Evolutionary conservation across 2,329 filamentous ascomycete species (phyloP), one percentile per base, ranked within the genome.

Genomic region (Neopestalotiopsis sp.): DNA sequence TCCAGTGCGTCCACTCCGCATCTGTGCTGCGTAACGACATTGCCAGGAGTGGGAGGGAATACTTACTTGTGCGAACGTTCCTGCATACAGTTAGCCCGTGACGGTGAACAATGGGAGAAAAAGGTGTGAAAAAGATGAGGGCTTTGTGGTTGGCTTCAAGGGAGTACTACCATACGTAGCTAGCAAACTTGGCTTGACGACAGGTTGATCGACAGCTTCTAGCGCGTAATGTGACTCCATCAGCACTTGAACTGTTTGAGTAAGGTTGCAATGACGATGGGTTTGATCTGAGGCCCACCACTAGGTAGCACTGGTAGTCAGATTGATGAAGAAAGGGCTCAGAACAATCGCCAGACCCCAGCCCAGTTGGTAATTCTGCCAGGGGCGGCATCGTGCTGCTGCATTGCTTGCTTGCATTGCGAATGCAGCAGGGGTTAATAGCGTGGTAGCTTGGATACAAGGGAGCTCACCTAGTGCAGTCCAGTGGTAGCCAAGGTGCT

Each of bases 391-490:
- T 59, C 64, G 42, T 66, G 53, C 28, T 58, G 30, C 56, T 45
- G 65, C 65, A 67, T 61, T 67, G 65, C 65, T 67, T 67, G 65
- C 65, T 67, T 67, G 65, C 65, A 67, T 67, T 67, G 53, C 17
- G n/a, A 61, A 61, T 66, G 56, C 65, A 61, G 32, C 65, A 67
- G 40, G 65, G 65, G 65, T 67, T 7, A 28, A 34, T 58, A 58
- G 28, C 28, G 59, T 66, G 64, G 6, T 38, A 38, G 34, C 34
- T 38, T 38, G 34, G 34, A 10, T 38, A 10, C 34, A 38, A 38
- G 63, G 7, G 38, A 66, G 63, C 49, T 66, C 24, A n/a, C n/a
- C 45, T 53, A 53, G 34, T 38, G 34, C 5, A 38, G 34, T 38
- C 34, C 34, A 38, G 34, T 38, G 34, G 34, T 38, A 38, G 45